Base-by-base conservation (phyloP, 2,329 filamentous ascomycete genomes). In the Paracoccidioides brasiliensis region DNA sequence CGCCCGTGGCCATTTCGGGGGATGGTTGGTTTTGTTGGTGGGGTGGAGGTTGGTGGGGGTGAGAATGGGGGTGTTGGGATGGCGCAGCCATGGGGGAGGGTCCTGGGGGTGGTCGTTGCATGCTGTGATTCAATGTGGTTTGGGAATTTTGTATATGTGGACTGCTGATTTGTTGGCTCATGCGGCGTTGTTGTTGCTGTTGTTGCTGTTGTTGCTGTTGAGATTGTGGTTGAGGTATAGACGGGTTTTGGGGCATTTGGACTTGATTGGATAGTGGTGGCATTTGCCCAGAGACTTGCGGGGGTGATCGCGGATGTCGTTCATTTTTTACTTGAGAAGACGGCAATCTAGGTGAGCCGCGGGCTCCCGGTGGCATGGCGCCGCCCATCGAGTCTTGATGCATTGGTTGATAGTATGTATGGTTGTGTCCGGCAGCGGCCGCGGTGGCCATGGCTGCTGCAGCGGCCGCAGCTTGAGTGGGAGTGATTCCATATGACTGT, bases 391-490 rank as follows among this genome's bases (percentile, higher is more conserved):
- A 78, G 64, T 90, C 86, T 55, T 86, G 82, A 52, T 84, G 75
- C 72, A 90, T 82, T 61, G 85, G 84, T 37, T 49, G 45, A 59
- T 86, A 85, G 63, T 86, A 86, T 58, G n/a, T n/a, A n/a, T n/a
- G n/a, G n/a, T 88, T 35, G 37, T 52, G 85, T 43, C 91, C 90
- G 5, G 90, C 90, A 9, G 91, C 91, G 1, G 91, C 90, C 15
- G 91, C 91, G 0, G 90, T 95, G 46, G 86, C 90, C 88, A 95
- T 93, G 56, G 90, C 90, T 52, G 91, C 90, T 12, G 90, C 90
- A 70, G 95, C 88, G 57, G 90, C 90, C 52, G 91, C 90, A 12
- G 90, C 90, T 70, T 95, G 88, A 49, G 90, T 88, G 22, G 85
- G 81, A 38, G 85, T 85, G 72, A 91, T 88, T 56, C 80, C 84